Conservation (phyloP, 2,329 filamentous ascomycete genomes). For the Aspergillus tamarii region DNA sequence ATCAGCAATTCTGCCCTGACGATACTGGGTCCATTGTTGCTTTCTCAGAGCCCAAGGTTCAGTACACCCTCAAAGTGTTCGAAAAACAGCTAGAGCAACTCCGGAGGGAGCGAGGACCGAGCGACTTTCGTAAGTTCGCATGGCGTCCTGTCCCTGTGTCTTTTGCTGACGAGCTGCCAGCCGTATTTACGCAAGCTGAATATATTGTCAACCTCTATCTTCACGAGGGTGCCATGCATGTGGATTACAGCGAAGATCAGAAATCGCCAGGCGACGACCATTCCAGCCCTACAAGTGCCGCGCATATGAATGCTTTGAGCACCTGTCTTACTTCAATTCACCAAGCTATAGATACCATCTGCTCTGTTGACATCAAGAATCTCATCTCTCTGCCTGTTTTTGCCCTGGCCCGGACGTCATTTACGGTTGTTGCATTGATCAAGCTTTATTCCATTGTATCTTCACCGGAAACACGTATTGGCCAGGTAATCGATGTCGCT, state of each 20-base stretch:
- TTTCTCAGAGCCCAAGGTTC: slow-evolving; percentile 65
- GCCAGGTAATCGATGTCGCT: slow-evolving; percentile 69
- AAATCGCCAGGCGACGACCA: slow-evolving; percentile 26
- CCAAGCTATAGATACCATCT: slow-evolving; percentile 66
- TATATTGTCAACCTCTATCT: slow-evolving; percentile 71
- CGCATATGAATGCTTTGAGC: slow-evolving; percentile 68
- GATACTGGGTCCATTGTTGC: slow-evolving; percentile 58
- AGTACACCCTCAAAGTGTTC: slow-evolving; percentile 66
- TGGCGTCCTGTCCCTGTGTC: background rate
- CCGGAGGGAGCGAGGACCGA: slow-evolving; percentile 55
- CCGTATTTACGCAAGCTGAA: slow-evolving; percentile 66
- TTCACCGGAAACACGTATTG: slow-evolving; percentile 66
- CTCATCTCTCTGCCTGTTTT: slow-evolving; percentile 71
- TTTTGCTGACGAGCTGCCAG: slow-evolving; percentile 39
- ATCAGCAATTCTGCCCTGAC: slow-evolving; percentile 68
- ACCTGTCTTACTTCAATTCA: slow-evolving; percentile 70
- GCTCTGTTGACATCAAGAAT: slow-evolving; percentile 60
- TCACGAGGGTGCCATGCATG: slow-evolving; percentile 74
- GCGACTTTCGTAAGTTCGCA: slow-evolving; percentile 58
- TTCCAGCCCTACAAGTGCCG: slow-evolving; percentile 51
- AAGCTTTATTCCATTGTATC: slow-evolving; percentile 73
- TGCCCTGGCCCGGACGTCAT: slow-evolving; percentile 71
- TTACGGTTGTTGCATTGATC: slow-evolving; percentile 71
- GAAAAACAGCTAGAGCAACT: slow-evolving; percentile 68
- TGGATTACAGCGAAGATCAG: slow-evolving; percentile 58